phyloP scores from a whole-genome alignment of 495 filamentous ascomycete genomes.

The Penicillium turbatum region DNA sequence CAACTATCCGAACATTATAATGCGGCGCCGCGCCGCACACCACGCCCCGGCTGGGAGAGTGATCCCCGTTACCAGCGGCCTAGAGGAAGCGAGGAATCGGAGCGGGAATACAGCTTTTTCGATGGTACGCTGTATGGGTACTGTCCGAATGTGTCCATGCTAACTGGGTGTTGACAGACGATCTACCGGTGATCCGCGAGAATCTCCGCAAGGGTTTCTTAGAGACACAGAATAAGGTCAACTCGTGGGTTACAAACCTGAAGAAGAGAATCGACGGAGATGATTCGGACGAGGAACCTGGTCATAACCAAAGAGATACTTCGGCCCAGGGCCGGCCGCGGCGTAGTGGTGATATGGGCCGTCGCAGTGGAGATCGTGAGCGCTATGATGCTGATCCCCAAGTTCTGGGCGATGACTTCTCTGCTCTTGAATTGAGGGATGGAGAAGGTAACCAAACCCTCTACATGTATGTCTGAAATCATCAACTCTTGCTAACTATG shows the following conservation, averaged over 20 bases:
- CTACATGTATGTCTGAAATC: slow-evolving; percentile 6
- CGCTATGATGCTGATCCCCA: slow-evolving; percentile 96
- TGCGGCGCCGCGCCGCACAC: slow-evolving; percentile 39
- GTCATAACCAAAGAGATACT: slow-evolving; percentile 42
- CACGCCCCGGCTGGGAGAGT: slow-evolving; percentile 43
- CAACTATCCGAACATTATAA: slow-evolving; percentile 91
- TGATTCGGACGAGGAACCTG: slow-evolving; percentile 55
- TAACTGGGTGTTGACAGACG: slow-evolving; percentile 51
- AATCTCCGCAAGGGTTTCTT: slow-evolving; percentile 93
- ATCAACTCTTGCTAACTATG: slow-evolving; percentile 15
- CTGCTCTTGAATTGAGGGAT: slow-evolving; percentile 75
- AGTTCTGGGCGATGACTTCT: slow-evolving; percentile 86
- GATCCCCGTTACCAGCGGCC: slow-evolving; percentile 30
- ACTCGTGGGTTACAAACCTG: slow-evolving; percentile 82
- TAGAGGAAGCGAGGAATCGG: slow-evolving; percentile 41
- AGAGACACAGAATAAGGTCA: slow-evolving; percentile 90
- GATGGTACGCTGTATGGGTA: slow-evolving; percentile 52
- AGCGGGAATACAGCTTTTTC: slow-evolving; percentile 80
- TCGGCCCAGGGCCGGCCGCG: slow-evolving; percentile 39
- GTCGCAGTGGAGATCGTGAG: slow-evolving; percentile 75
- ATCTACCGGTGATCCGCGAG: slow-evolving; percentile 87
- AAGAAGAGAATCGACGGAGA: slow-evolving; percentile 90
- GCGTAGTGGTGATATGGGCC: slow-evolving; percentile 53
- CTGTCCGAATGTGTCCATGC: neutral
- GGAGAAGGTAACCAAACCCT: slow-evolving; percentile 56